Base-by-base conservation (phyloP, 495 filamentous ascomycete genomes). In the Letharia columbiana region DNA sequence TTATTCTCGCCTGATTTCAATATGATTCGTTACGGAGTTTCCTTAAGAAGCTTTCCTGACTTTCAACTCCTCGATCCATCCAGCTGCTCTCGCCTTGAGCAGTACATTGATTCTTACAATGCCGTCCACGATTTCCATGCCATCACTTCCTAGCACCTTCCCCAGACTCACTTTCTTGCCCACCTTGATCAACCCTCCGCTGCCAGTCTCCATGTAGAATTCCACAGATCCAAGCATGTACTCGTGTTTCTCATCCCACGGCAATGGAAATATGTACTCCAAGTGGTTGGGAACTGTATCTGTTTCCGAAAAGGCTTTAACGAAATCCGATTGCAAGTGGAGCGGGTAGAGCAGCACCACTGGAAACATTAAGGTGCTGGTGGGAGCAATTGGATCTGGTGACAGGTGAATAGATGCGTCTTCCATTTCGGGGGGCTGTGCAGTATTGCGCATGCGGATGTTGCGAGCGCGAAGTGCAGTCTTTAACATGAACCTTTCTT, bases 51-150 rank as follows among this genome's bases (percentile, higher is more conserved):
- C 81, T 72, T 86, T 90, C 72, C 85, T 81, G 67, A 73, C 80
- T 79, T 95, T 98, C 76, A 90, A 91, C 64, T 95, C 90, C 64
- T 82, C 81, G 41, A 97, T 86, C 83, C 91, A 98, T n/a, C 73
- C 79, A 42, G 77, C 78, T 2, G 85, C 87, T 76, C 84, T 85
- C 10, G 72, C 72, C 70, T 81, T 86, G 0, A 92, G 92, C 40
- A 98, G 82, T 11, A 97, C 84, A 69, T 89, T 87, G 12, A 98
- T 81, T 74, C 79, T 86, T 12, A 97, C 83, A 68, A 97, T 72
- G 60, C 90, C 89, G 80, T 98, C 94, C 57, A 95, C 84, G 37
- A 98, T 81, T 76, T 94, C 91, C 7, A 92, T 84, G 68, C 89
- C 93, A 11, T 88, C 89, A 7, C 49, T 66, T 80, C 77, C 92